Evolutionary conservation across 129 eudicot genomes (phyloP), one percentile per base, ranked within the genome.

Genomic region (Saussurea involucrata): DNA sequence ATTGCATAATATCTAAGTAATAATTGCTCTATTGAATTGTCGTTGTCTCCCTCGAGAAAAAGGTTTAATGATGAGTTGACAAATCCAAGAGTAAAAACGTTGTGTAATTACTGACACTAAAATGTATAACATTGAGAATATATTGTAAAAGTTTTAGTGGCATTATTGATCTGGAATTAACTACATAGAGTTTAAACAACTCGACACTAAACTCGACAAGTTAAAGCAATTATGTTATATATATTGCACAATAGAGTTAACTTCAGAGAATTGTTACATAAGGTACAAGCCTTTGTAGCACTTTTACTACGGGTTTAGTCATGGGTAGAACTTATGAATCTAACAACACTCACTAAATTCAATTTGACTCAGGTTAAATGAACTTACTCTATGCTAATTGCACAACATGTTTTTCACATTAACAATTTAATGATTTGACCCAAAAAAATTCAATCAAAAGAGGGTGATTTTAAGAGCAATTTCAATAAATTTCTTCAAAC

Each of bases 11-110:
- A 66, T 42, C 49, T 21, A 42, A 65, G n/a, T 33, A 44, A 11
- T 27, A 4, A 28, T 65, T n/a, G 21, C 20, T 46, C 28, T 25
- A n/a, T 28, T 12, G 72, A 65, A 55, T 44, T 64, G 49, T 65
- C 74, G 22, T 66, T 78, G 55, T 71, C 46, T 42, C 24, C 10
- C 60, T 76, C 18, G 22, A 53, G 61, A 53, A 53, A n/a, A 17
- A 53, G 22, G 61, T 53, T 53, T 53, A 53, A 17, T 53, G 22
- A 53, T 1, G 21, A 17, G 61, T n/a, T 6, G 9, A 53, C 0
- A 17, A 17, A 4, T 53, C 9, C 22, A 17, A 6, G 61, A 53
- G 9, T n/a, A 9, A 40, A 12, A 2, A 1, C 46, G 9, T 10
- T 7, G 8, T 37, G 21, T 1, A 49, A 49, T 49, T 15, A 49